A percentile compares a stretch with the other conserved stretches of the same genome.
Conservation (phyloP, 1,139 yeast species). For the Sugiyamaella xylanicola region DNA sequence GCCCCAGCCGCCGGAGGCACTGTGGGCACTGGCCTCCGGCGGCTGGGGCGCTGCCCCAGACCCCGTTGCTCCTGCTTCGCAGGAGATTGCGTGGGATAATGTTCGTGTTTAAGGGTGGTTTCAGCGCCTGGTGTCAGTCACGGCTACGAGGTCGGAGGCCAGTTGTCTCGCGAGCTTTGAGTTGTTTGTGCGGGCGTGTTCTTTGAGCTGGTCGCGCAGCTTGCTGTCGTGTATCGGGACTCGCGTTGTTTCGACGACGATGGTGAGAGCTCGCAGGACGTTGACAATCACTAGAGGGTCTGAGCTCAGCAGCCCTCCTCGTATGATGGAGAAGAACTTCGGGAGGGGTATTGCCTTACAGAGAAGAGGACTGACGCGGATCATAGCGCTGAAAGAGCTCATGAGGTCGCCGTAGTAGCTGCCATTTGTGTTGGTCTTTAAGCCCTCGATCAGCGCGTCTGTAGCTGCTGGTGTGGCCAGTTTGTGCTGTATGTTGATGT, state of each 20-base stretch:
- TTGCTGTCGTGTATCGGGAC: background rate
- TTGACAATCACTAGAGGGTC: conserved; percentile 32
- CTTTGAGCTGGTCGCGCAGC: conserved; percentile 1
- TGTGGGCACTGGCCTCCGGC: too few relatives aligned
- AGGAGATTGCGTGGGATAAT: too few relatives aligned
- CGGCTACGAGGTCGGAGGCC: conserved; percentile 10
- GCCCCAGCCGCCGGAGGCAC: too few relatives aligned
- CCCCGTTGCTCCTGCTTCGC: too few relatives aligned
- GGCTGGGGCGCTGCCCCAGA: too few relatives aligned
- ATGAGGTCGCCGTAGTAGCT: conserved; percentile 29
- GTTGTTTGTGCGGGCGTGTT: background rate
- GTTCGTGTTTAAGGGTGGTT: too few relatives aligned
- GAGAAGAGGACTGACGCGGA: conserved; percentile 29
- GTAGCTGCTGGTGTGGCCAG: conserved; percentile 27
- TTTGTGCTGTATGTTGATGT: conserved; percentile 36
- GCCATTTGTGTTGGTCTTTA: conserved; percentile 25
- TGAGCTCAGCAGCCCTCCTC: conserved; percentile 26
- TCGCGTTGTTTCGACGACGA: conserved; percentile 11
- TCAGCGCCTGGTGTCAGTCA: too few relatives aligned
- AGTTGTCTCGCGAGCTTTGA: conserved; percentile 15
- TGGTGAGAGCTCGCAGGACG: conserved; percentile 29
- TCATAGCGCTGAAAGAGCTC: conserved; percentile 31
- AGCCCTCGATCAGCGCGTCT: conserved; percentile 29
- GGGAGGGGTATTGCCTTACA: conserved; percentile 26
- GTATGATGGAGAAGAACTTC: conserved; percentile 25